Base-by-base conservation (phyloP, 768 basidiomycete species). In the Mycena alexandri region DNA sequence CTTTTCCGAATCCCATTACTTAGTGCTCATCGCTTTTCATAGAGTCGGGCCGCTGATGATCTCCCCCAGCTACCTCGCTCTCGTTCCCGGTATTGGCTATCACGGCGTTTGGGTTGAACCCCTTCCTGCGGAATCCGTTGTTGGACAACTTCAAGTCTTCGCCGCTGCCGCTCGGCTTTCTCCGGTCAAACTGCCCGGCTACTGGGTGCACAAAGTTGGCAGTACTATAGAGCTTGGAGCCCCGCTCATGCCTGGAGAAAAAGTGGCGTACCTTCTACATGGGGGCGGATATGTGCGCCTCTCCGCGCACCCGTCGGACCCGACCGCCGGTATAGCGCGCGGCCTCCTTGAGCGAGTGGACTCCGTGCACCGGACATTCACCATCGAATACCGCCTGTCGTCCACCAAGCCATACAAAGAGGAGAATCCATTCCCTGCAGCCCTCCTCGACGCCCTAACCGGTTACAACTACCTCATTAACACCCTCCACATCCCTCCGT, bases 311-410 rank as follows among this genome's bases (percentile, higher is more conserved):
- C 90, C 90, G n/a, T 75, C 75, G 4, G 85, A 86, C 59, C 63
- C 77, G 42, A 84, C 85, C 0, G 77, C 86, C 1, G 74, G 77
- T 36, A 82, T 91, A 24, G 70, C 82, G 1, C 82, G 77, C 13
- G 85, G 83, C 14, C 74, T 89, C 29, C 73, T 92, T 24, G 73
- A 86, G 65, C 79, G 85, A 42, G 77, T 80, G 44, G 74, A 79
- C 46, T 67, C 79, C 14, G 74, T 88, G n/a, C 75, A 80, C 33
- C 86, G 89, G 46, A 79, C 82, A 6, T 85, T 92, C 72, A 84
- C 85, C 14, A 71, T 93, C 53, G 93, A 94, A 77, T 95, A 95
- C 76, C 89, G 93, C 7, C 84, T 90, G 48, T 86, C 88, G 43
- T 78, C 86, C 8, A 74, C 78, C 14, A 74, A 79, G 54, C 83